Evolutionary conservation across 202 grass and related monocot species (phyloP).

Genomic region (Digitaria exilis): DNA sequence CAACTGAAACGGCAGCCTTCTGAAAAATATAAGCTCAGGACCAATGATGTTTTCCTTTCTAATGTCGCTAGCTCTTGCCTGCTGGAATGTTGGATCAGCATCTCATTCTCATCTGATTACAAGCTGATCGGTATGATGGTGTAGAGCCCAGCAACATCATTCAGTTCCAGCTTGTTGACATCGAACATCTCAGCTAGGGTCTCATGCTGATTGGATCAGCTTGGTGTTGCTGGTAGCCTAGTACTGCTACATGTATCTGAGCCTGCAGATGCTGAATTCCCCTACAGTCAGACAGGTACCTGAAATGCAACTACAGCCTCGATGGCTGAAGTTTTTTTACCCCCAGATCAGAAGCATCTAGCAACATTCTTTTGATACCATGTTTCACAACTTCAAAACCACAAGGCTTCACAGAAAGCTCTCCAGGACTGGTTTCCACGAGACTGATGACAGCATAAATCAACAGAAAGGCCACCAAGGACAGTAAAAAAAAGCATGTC

Average conservation of each 20-base stretch:
- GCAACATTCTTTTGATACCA: not conserved
- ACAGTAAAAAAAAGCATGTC: not conserved
- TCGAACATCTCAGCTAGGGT: not conserved
- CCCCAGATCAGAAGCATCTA: not conserved
- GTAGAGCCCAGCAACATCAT: not conserved
- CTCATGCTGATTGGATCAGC: not conserved
- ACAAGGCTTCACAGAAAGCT: not conserved
- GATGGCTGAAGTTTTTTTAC: too few relatives aligned
- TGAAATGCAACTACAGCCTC: too few relatives aligned
- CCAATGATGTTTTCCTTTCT: not conserved
- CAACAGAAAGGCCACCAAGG: not conserved
- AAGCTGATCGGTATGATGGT: not conserved
- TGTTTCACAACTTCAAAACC: not conserved
- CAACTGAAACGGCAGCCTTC: not conserved
- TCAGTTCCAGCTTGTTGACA: not conserved
- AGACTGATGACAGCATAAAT: constrained; percentile 26
- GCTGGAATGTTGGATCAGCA: not conserved
- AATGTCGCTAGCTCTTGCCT: not conserved
- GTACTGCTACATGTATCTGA: too few relatives aligned
- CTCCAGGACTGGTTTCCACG: not conserved
- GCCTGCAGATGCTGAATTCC: too few relatives aligned
- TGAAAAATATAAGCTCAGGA: not conserved
- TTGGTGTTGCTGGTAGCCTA: too few relatives aligned
- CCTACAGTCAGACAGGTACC: too few relatives aligned
- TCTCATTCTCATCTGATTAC: not conserved